phyloP scores from a whole-genome alignment of 2,329 filamentous ascomycete genomes.

The Phialophora verrucosa region DNA sequence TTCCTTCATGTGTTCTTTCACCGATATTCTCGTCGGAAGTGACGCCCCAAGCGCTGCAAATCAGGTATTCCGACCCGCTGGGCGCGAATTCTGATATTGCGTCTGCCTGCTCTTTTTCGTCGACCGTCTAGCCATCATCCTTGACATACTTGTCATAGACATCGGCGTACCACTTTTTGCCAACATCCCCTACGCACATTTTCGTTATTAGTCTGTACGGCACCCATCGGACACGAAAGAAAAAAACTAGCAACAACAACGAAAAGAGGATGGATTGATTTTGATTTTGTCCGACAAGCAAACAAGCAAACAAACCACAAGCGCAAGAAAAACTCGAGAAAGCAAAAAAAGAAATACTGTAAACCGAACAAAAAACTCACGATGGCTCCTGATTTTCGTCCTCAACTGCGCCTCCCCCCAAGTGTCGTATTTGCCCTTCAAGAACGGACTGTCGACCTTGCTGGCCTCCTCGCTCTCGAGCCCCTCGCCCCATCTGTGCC shows the following conservation, averaged over 20 bases:
- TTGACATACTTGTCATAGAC: conserved; percentile 57
- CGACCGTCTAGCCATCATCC: conserved; percentile 43
- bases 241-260: not conserved
- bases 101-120: not conserved
- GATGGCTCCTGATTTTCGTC: conserved; percentile 61
- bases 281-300: too few relatives aligned
- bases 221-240: not conserved
- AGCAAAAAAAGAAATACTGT: not conserved
- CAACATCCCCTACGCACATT: conserved; percentile 47
- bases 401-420: conserved; percentile 62
- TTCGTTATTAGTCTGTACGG: not conserved
- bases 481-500: conserved; percentile 8
- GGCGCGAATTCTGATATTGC: not conserved
- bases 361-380: conserved; percentile 27
- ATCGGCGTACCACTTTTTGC: conserved; percentile 54
- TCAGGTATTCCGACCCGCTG: not conserved
- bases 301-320: too few relatives aligned
- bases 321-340: not conserved
- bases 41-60: not conserved
- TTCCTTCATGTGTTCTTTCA: not conserved
- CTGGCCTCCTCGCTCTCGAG: conserved; percentile 47
- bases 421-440: conserved; percentile 58
- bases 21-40: not conserved
- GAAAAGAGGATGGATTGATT: too few relatives aligned
- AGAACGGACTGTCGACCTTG: conserved; percentile 57